These are phyloP conservation scores for Alnus rubra DNA, from an alignment of 306 rosid species.

Conservation along the genomic window DNA sequence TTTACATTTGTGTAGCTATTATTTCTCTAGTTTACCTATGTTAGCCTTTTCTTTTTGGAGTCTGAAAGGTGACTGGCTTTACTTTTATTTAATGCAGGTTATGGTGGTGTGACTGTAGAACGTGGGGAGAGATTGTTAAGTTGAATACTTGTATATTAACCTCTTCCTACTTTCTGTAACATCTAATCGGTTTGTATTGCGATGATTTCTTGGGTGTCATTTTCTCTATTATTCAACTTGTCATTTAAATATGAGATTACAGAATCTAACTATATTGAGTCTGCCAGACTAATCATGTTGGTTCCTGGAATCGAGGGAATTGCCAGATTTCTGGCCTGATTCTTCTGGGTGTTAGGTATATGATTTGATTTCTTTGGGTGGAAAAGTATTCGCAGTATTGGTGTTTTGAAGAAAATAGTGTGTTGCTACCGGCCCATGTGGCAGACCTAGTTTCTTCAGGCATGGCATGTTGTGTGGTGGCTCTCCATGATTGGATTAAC, in stretches of 20 bases:
- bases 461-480: conserved; percentile 24
- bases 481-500: conserved; percentile 17
- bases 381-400: conserved; percentile 1
- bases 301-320: conserved; percentile 20
- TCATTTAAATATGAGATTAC: conserved; percentile 25
- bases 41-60: not conserved
- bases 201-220: conserved; percentile 24
- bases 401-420: not conserved
- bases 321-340: conserved; percentile 13
- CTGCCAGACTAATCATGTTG: conserved; percentile 31
- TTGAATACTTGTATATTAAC: conserved; percentile 5
- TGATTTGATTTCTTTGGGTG: not conserved
- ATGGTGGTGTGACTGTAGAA: not conserved
- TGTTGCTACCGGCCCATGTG: conserved; percentile 21
- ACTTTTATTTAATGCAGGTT: conserved; percentile 18
- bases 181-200: conserved; percentile 31
- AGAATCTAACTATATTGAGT: conserved; percentile 45
- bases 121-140: not conserved
- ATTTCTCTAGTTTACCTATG: not conserved
- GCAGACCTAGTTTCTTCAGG: conserved; percentile 14
- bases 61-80: not conserved
- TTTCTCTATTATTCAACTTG: conserved; percentile 22
- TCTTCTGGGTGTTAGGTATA: conserved; percentile 22
- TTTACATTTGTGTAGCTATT: not conserved
- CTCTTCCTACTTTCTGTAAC: not conserved